These are phyloP conservation scores for Globisporangium nagaii DNA, from an alignment of 352 stramenopile genomes.

Conservation along the genomic window DNA sequence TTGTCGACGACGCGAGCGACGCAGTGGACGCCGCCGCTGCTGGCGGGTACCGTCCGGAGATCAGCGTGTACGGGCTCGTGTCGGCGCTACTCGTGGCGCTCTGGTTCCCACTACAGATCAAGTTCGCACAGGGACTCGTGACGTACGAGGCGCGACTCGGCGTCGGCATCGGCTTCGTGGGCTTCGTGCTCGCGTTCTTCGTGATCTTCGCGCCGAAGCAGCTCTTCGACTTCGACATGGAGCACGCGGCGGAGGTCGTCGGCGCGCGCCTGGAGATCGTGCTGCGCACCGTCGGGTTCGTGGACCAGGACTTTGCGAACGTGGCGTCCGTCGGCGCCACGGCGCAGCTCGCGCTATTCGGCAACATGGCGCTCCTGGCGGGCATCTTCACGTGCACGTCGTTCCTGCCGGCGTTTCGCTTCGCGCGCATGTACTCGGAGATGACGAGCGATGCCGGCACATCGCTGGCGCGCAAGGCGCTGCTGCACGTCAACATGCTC, in stretches of 20 bases:
- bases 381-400: conserved; percentile 55
- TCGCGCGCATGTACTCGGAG: conserved; percentile 74
- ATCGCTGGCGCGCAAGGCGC: conserved; percentile 24
- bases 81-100: conserved; percentile 58
- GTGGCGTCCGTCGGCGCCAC: conserved; percentile 24
- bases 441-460: conserved; percentile 45
- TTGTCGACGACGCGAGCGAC: conserved; percentile 1
- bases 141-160: conserved; percentile 61
- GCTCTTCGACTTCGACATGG: conserved; percentile 66
- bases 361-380: conserved; percentile 28
- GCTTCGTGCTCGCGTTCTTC: conserved; percentile 55
- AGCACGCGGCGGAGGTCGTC: conserved; percentile 31
- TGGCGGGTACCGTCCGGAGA: conserved; percentile 22
- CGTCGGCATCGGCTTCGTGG: conserved; percentile 43
- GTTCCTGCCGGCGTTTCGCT: conserved; percentile 71
- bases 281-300: conserved; percentile 50
- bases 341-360: conserved; percentile 26
- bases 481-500: conserved; percentile 71
- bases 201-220: conserved; percentile 51
- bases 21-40: background rate
- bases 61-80: conserved; percentile 61
- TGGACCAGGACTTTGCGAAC: conserved; percentile 50
- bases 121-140: conserved; percentile 52
- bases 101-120: conserved; percentile 73
- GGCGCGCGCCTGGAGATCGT: conserved; percentile 41